Base-by-base conservation (phyloP, 2,329 filamentous ascomycete genomes). In the Verticillium nubilum region DNA sequence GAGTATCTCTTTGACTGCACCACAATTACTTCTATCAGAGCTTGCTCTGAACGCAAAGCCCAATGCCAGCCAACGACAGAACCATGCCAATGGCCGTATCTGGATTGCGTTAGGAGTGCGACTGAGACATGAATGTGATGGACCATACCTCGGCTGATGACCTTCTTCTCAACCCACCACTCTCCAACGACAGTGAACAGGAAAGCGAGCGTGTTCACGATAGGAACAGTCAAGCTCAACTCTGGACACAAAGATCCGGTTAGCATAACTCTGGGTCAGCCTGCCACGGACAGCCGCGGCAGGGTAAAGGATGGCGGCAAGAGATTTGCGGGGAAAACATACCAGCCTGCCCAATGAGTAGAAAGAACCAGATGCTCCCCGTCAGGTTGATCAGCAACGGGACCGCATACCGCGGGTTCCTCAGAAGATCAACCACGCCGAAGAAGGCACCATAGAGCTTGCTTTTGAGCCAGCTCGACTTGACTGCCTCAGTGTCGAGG, bases 121-220 rank as follows among this genome's bases (percentile, higher is more conserved):
- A 56, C 25, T 9, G 33, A 13, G 10, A 9, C 7, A 26, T 7
- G 26, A 31, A 56, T 33, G 17, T 23, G 25, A n/a, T 54, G 10
- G 52, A 25, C 76, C 83, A 69, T 77, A 92, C 91, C 86, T 79
- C 86, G 83, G 66, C 87, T 90, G 62, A 98, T 96, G 1, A 93
- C 89, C 73, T 97, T 98, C 62, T 86, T 86, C 68, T 97, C 94
- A 1, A 94, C 92, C 80, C 89, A 96, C 92, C 93, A 98, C 67
- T 98, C 94, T 1, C 93, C 94, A 13, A 97, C 69, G 2, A 97
- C 93, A 0, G 94, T 98, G 70, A 97, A 98, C n/a, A 98, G 75
- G 67, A 98, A 98, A 0, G 94, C 94, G 69, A 96, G 77, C 0
- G 92, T 96, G 69, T 98, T 98, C 1, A 94, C 93, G 63, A 98